Percentiles rank a stretch among this genome's conserved stretches.
Evolutionary conservation across 1,139 yeast genomes (phyloP).

Genomic region (Blastobotrys aristatus): DNA sequence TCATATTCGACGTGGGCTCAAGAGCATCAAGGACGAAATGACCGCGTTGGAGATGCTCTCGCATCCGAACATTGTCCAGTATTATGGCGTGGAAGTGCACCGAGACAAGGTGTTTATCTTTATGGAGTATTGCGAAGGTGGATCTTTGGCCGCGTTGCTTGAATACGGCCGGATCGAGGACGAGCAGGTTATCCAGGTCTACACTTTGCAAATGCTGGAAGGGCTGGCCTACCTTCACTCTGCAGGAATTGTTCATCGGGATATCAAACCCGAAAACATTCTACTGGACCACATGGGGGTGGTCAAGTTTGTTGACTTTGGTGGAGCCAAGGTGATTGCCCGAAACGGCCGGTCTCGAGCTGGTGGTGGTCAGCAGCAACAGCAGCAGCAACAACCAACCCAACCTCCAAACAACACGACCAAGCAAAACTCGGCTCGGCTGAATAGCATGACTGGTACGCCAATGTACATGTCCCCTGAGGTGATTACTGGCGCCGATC

Average conservation of each 20-base stretch:
- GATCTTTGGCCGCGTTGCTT: slow-evolving; percentile 77
- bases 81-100: slow-evolving; percentile 95
- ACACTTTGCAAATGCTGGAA: slow-evolving; percentile 88
- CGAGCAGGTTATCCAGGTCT: slow-evolving; percentile 87
- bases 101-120: slow-evolving; percentile 91
- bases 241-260: slow-evolving; percentile 94
- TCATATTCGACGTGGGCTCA: slow-evolving; percentile 77
- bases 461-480: slow-evolving; percentile 99
- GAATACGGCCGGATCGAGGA: slow-evolving; percentile 94
- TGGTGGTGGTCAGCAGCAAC: background rate
- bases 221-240: slow-evolving; percentile 93
- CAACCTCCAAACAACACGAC: slow-evolving; percentile 18
- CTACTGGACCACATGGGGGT: slow-evolving; percentile 88
- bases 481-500: slow-evolving; percentile 72
- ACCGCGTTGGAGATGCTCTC: slow-evolving; percentile 89
- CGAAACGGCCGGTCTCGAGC: slow-evolving; percentile 44
- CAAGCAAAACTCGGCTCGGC: slow-evolving; percentile 26
- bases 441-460: slow-evolving; percentile 75
- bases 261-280: slow-evolving; percentile 93
- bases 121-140: slow-evolving; percentile 98
- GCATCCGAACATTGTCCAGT: slow-evolving; percentile 94
- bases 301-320: slow-evolving; percentile 92
- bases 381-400: slow-evolving; percentile 5
- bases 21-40: slow-evolving; percentile 93
- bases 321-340: slow-evolving; percentile 95